These are phyloP conservation scores for Chaetomium cochliodes DNA, from an alignment of 495 filamentous ascomycete species.

Conservation along the genomic window DNA sequence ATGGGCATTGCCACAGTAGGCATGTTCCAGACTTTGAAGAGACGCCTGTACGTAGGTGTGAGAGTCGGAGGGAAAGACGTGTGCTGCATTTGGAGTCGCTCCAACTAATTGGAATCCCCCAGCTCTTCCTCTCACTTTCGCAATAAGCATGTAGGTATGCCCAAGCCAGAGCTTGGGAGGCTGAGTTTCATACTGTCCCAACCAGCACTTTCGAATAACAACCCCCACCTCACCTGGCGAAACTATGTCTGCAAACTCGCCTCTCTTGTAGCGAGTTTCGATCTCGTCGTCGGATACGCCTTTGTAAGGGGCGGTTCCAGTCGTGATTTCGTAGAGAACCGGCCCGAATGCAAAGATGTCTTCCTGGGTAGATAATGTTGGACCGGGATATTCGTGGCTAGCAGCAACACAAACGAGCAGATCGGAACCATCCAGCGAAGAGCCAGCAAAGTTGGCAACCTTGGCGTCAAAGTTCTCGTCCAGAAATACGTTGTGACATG, in stretches of 20 bases:
- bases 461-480: not conserved
- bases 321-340: constrained; percentile 10
- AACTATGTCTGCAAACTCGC: constrained; percentile 4
- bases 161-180: too few relatives aligned
- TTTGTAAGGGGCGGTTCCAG: not conserved
- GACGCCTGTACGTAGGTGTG: too few relatives aligned
- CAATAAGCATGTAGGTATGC: too few relatives aligned
- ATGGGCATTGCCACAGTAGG: too few relatives aligned
- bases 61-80: too few relatives aligned
- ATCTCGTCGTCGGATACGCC: constrained; percentile 1
- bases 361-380: not conserved
- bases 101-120: too few relatives aligned
- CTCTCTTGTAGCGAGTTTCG: not conserved
- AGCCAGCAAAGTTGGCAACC: constrained; percentile 8
- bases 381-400: constrained; percentile 10
- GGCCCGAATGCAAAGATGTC: constrained; percentile 7
- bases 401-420: not conserved
- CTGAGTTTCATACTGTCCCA: not conserved
- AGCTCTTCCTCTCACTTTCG: too few relatives aligned
- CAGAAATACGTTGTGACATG: constrained; percentile 11
- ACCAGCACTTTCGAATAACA: constrained; percentile 6
- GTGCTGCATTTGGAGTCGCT: too few relatives aligned
- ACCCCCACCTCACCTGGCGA: not conserved
- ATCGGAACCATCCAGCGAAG: constrained; percentile 3
- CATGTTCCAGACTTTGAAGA: too few relatives aligned